Percentiles rank a stretch among this genome's conserved stretches.
Conservation (phyloP, 2,329 filamentous ascomycete species). For the Fusarium liriodendri region DNA sequence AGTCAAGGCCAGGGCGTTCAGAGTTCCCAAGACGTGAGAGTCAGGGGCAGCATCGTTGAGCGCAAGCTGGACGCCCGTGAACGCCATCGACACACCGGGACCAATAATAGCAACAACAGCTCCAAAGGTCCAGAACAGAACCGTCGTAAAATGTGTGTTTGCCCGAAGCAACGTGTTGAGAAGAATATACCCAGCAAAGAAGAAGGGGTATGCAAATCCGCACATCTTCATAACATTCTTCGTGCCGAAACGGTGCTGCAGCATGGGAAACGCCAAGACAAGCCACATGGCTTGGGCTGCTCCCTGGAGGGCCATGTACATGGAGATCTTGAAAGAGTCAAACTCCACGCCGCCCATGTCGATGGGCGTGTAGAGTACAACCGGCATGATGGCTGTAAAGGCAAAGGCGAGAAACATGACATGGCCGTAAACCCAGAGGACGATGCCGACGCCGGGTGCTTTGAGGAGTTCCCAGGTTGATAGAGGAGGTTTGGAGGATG, state of each 20-base stretch:
- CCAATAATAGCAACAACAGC: conserved; percentile 62
- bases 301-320: conserved; percentile 73
- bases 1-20: conserved; percentile 74
- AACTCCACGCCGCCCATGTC: conserved; percentile 74
- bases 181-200: conserved; percentile 69
- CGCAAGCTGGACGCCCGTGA: conserved; percentile 77
- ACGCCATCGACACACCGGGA: conserved; percentile 74
- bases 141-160: conserved; percentile 49
- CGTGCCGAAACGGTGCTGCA: conserved; percentile 76
- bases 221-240: conserved; percentile 72
- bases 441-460: conserved; percentile 72
- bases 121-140: conserved; percentile 66
- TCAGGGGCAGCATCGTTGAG: conserved; percentile 80
- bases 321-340: conserved; percentile 70
- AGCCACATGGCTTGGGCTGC: conserved; percentile 78
- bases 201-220: conserved; percentile 67
- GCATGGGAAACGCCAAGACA: conserved; percentile 73
- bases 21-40: conserved; percentile 71
- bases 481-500: conserved; percentile 7
- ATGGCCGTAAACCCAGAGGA: conserved; percentile 74
- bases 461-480: conserved; percentile 61
- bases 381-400: conserved; percentile 76
- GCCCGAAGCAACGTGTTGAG: conserved; percentile 61
- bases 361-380: conserved; percentile 75
- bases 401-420: conserved; percentile 76